phyloP scores from a whole-genome alignment of 2,329 filamentous ascomycete genomes.

The Ascochyta clinopodiicola region DNA sequence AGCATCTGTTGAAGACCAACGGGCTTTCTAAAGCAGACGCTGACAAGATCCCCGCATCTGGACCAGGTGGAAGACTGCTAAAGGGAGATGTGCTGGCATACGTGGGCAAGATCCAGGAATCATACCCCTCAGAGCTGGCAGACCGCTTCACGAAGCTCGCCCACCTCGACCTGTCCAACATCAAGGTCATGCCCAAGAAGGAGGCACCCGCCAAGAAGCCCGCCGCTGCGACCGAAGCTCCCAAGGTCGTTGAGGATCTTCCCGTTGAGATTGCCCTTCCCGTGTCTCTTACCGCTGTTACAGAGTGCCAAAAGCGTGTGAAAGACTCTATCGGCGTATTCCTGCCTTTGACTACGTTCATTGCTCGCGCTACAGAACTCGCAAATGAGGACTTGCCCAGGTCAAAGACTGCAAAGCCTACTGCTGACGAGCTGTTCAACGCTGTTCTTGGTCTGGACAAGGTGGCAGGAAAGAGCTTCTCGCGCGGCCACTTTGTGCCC shows the following conservation, averaged over 20 bases:
- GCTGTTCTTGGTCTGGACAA: slow-evolving; percentile 77
- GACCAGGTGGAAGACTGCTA: slow-evolving; percentile 84
- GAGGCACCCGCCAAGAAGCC: slow-evolving; percentile 55
- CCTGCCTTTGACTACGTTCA: slow-evolving; percentile 84
- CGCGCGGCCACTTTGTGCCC: slow-evolving; percentile 72
- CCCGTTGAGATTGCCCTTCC: slow-evolving; percentile 71
- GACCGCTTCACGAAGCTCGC: slow-evolving; percentile 74
- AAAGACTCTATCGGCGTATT: slow-evolving; percentile 78
- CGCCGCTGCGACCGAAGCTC: slow-evolving; percentile 41
- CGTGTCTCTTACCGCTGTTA: slow-evolving; percentile 78
- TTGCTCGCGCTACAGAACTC: slow-evolving; percentile 81
- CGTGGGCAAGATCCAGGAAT: slow-evolving; percentile 75
- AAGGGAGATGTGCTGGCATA: slow-evolving; percentile 96
- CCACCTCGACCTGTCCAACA: slow-evolving; percentile 93
- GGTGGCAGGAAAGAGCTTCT: slow-evolving; percentile 53
- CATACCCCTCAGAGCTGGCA: slow-evolving; percentile 74
- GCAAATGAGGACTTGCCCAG: slow-evolving; percentile 87
- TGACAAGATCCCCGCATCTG: slow-evolving; percentile 83
- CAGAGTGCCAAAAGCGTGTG: slow-evolving; percentile 81
- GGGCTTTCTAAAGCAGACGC: slow-evolving; percentile 77
- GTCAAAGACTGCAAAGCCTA: slow-evolving; percentile 68
- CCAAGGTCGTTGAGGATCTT: slow-evolving; percentile 54
- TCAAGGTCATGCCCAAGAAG: slow-evolving; percentile 72
- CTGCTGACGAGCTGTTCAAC: slow-evolving; percentile 85
- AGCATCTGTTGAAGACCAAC: slow-evolving; percentile 79